Evolutionary conservation across 257 asterid species (phyloP).

Genomic region (Linderniella brevidens): DNA sequence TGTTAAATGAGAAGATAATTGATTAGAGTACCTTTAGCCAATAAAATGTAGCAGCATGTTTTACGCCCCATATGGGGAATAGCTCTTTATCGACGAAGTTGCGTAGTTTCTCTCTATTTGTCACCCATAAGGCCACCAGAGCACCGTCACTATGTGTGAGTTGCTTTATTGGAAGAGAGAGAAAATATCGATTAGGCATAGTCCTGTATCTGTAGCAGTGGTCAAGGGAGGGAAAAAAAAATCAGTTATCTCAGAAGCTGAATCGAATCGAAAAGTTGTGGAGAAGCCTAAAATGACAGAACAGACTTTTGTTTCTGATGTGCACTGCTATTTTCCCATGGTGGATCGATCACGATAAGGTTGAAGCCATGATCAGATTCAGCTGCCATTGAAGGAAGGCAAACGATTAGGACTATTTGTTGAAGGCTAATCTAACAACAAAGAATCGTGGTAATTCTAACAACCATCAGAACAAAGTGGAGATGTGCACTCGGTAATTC

Average conservation of each 20-base stretch:
- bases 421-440: background rate
- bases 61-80: constrained; percentile 80
- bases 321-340: constrained; percentile 97
- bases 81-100: constrained; percentile 68
- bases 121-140: constrained; percentile 84
- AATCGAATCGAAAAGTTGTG: background rate
- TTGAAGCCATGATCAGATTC: constrained; percentile 62
- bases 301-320: constrained; percentile 70
- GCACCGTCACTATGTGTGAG: constrained; percentile 65
- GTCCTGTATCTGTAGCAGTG: constrained; percentile 53
- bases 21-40: constrained; percentile 66
- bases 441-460: too few relatives aligned
- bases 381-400: constrained; percentile 32
- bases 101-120: constrained; percentile 74
- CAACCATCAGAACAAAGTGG: too few relatives aligned
- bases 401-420: constrained; percentile 9
- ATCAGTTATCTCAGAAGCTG: background rate
- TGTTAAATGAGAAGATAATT: constrained; percentile 5
- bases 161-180: constrained; percentile 72
- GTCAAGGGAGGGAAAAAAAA: constrained; percentile 4
- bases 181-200: constrained; percentile 58
- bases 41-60: constrained; percentile 50
- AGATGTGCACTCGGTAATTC: too few relatives aligned
- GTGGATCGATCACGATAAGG: constrained; percentile 82
- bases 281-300: constrained; percentile 1